Evolutionary conservation across 768 basidiomycete species (phyloP).

Genomic region (Cystobasidium onofrii): DNA sequence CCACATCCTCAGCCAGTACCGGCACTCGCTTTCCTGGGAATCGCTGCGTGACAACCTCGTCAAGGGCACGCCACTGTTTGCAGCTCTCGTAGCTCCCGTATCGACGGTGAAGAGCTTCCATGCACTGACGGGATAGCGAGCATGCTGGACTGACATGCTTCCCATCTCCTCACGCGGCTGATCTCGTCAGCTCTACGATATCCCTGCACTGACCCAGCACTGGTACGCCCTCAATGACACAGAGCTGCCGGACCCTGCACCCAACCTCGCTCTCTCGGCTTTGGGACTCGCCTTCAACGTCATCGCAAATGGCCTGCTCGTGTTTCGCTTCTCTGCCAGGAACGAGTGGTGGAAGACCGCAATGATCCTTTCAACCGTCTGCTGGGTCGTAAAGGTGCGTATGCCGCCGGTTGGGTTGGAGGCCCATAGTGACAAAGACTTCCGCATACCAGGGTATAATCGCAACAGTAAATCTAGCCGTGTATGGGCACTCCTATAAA

Average conservation of each 20-base stretch:
- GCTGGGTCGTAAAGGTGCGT: conserved; percentile 45
- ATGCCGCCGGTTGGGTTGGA: background rate
- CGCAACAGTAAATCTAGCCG: conserved; percentile 43
- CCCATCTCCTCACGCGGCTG: background rate
- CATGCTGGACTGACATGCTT: background rate
- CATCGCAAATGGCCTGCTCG: conserved; percentile 45
- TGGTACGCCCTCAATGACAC: conserved; percentile 42
- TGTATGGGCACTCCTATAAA: conserved; percentile 32
- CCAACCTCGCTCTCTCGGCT: conserved; percentile 33
- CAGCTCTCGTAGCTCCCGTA: conserved; percentile 46
- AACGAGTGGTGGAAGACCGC: conserved; percentile 40
- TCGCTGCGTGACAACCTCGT: background rate
- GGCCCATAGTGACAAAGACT: conserved; percentile 30
- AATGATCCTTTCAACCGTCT: conserved; percentile 41
- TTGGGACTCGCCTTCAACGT: conserved; percentile 43
- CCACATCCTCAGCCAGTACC: background rate
- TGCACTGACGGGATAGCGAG: background rate
- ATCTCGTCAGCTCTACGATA: conserved; percentile 41
- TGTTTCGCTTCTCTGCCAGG: conserved; percentile 44
- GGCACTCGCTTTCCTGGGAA: background rate
- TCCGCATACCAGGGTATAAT: conserved; percentile 33
- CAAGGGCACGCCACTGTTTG: conserved; percentile 41
- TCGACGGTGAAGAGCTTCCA: conserved; percentile 36
- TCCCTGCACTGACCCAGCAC: conserved; percentile 44
- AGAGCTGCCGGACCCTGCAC: conserved; percentile 42